Conservation (phyloP, 2,329 filamentous ascomycete genomes). For the Fusarium algeriense region DNA sequence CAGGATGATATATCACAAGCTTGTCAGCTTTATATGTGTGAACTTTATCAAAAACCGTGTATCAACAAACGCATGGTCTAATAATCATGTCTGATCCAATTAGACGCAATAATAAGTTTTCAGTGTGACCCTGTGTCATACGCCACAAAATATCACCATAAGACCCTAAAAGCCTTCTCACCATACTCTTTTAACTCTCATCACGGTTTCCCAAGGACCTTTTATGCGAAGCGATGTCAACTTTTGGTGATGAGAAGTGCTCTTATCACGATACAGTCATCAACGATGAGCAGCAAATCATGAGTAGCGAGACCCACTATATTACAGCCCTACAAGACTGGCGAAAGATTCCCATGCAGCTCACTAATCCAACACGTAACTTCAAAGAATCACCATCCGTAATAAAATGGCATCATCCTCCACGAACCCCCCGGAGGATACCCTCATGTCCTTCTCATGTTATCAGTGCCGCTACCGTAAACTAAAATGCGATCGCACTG, state of each 20-base stretch:
- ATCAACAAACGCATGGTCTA: no score
- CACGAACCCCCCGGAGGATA: background rate
- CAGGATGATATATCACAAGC: no score
- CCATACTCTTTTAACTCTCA: no score
- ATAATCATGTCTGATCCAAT: no score
- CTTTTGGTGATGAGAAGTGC: no score
- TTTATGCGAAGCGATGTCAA: no score
- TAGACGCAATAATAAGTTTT: no score
- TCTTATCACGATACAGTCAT: background rate
- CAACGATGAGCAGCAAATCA: background rate
- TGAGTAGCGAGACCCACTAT: conserved; percentile 8
- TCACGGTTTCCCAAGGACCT: fast-evolving
- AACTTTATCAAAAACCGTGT: background rate
- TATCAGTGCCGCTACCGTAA: conserved; percentile 47
- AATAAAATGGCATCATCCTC: conserved; percentile 28
- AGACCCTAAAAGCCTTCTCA: no score
- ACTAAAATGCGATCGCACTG: conserved; percentile 48
- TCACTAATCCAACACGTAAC: background rate
- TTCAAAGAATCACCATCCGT: background rate
- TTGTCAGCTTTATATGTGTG: no score
- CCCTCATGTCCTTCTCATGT: conserved; percentile 45
- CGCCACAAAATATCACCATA: no score
- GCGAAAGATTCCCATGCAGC: background rate
- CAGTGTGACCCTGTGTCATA: no score
- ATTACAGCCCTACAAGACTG: background rate